These are phyloP conservation scores for Millerozyma acaciae DNA, from an alignment of 805 yeast species.

Conservation along the genomic window DNA sequence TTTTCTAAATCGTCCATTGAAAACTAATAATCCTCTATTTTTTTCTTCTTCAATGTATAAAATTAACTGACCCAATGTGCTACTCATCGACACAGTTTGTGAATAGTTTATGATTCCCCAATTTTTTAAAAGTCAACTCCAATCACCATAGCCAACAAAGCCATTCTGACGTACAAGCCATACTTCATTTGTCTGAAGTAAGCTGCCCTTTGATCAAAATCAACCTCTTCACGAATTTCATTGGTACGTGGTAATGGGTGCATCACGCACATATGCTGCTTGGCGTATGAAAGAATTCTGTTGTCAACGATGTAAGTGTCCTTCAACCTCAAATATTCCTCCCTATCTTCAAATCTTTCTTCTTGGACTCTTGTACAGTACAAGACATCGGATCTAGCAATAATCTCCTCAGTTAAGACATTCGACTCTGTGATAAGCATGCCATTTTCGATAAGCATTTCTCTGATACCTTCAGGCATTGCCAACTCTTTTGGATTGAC, in stretches of 20 bases:
- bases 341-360: slow-evolving; percentile 80
- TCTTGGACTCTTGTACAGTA: slow-evolving; percentile 98
- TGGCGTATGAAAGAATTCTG: slow-evolving; percentile 84
- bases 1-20: no score
- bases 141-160: slow-evolving; percentile 94
- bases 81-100: not conserved
- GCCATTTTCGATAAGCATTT: slow-evolving; percentile 61
- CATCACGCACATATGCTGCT: slow-evolving; percentile 98
- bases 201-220: slow-evolving; percentile 98
- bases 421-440: slow-evolving; percentile 73
- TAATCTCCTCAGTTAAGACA: slow-evolving; percentile 75
- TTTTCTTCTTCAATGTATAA: no score
- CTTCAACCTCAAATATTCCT: slow-evolving; percentile 82
- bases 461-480: slow-evolving; percentile 70
- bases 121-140: slow-evolving; percentile 75
- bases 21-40: no score
- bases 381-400: slow-evolving; percentile 87
- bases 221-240: slow-evolving; percentile 97
- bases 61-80: no score
- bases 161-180: slow-evolving; percentile 98
- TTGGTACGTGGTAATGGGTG: slow-evolving; percentile 97
- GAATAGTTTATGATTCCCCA: no score
- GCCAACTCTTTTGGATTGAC: slow-evolving; percentile 87
- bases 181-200: slow-evolving; percentile 99
- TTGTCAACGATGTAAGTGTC: slow-evolving; percentile 91